Conservation (phyloP, 1,284 basidiomycete species). For the Ganoderma multipileum region DNA sequence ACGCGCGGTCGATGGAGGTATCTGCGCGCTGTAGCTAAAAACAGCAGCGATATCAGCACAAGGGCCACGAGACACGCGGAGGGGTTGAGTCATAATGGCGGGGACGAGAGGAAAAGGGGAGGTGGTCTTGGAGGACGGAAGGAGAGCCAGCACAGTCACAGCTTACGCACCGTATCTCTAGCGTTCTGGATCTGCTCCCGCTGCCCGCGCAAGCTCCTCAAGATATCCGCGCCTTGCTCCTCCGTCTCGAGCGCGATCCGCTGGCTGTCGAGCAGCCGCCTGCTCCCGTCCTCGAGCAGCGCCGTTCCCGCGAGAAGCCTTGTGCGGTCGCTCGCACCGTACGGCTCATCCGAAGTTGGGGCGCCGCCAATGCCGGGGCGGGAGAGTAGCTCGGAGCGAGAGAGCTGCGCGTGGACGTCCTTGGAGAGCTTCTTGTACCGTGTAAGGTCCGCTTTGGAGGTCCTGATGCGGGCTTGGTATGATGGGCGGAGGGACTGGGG, state of each 20-base stretch:
- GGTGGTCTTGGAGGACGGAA: too few species aligned
- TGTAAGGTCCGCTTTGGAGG: conserved; percentile 76
- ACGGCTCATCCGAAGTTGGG: conserved; percentile 82
- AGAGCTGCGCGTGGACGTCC: conserved; percentile 63
- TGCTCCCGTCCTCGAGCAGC: conserved; percentile 79
- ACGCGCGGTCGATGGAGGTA: conserved; percentile 74
- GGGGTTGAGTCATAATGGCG: not conserved
- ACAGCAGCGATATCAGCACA: not conserved
- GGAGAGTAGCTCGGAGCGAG: conserved; percentile 65
- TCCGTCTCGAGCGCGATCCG: too few species aligned
- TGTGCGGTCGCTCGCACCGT: conserved; percentile 74
- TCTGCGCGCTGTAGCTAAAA: conserved; percentile 73
- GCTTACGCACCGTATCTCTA: conserved; percentile 66
- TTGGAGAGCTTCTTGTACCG: conserved; percentile 82
- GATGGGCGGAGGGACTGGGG: conserved; percentile 82
- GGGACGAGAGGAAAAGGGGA: not conserved
- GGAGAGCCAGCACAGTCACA: not conserved
- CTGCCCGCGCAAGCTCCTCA: too few species aligned
- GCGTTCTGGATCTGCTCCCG: too few species aligned
- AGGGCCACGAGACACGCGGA: too few species aligned
- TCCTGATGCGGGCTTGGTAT: conserved; percentile 76
- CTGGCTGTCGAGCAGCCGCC: conserved; percentile 87
- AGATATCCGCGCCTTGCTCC: too few species aligned
- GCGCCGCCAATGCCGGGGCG: conserved; percentile 47
- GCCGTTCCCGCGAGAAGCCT: conserved; percentile 80